Evolutionary conservation across 768 basidiomycete genomes (phyloP).

Genomic region (Russula lepida): DNA sequence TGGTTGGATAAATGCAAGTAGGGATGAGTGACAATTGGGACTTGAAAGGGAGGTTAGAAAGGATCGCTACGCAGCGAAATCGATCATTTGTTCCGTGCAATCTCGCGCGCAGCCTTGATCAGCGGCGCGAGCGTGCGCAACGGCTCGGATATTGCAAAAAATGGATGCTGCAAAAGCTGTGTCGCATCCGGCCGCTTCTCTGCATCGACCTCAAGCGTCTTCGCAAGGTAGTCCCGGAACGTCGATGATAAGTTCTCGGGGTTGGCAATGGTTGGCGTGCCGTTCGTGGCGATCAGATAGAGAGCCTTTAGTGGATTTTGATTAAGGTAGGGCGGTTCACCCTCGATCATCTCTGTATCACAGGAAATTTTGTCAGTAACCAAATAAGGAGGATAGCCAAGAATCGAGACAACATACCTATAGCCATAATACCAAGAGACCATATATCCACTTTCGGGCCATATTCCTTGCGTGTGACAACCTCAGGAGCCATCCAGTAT

Average conservation of each 20-base stretch:
- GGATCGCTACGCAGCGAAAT: background rate
- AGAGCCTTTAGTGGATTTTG: conserved; percentile 95
- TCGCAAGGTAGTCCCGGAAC: conserved; percentile 85
- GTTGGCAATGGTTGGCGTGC: conserved; percentile 93
- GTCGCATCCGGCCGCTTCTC: conserved; percentile 88
- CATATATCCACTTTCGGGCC: conserved; percentile 98
- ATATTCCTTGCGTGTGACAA: conserved; percentile 95
- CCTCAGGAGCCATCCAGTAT: conserved; percentile 99
- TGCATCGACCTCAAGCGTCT: conserved; percentile 88
- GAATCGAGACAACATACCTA: conserved; percentile 45
- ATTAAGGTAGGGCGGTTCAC: conserved; percentile 92
- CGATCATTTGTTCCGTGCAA: conserved; percentile 41
- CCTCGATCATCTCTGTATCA: conserved; percentile 88
- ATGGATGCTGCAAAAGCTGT: conserved; percentile 75
- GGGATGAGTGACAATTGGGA: conserved; percentile 3
- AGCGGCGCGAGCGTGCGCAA: conserved; percentile 78
- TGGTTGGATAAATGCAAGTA: conserved; percentile 7
- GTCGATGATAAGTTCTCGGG: conserved; percentile 66
- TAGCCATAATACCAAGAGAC: conserved; percentile 94
- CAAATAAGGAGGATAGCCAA: background rate
- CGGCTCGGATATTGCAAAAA: conserved; percentile 84
- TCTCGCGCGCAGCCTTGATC: conserved; percentile 88
- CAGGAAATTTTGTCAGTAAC: background rate
- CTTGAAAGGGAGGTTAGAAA: background rate
- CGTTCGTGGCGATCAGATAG: conserved; percentile 97